Base-by-base conservation (phyloP, 2,329 filamentous ascomycete genomes). In the Pezicula radicicola region DNA sequence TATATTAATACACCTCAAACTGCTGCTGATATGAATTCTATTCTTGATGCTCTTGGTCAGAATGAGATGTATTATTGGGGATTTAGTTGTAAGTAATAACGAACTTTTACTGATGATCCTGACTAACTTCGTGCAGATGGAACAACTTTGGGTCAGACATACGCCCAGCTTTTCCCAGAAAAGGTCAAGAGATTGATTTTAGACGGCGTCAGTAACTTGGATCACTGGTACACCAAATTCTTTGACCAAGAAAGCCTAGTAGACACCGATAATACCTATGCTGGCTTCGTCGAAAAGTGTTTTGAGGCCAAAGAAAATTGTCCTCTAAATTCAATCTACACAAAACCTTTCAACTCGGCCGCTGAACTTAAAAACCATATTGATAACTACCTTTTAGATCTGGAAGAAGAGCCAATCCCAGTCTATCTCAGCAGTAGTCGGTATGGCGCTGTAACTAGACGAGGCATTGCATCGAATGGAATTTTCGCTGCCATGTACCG, bases 1-100 rank as follows among this genome's bases (percentile, higher is more conserved):
- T 76, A 77, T 53, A 63, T 77, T 52, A 77, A 78, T 51, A 78
- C 76, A 0, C 75, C 75, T 0, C 75, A 78, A 58, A 75, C 74
- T 1, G 76, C 74, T 9, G 73, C 75, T 30, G 76, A 79, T 53
- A 78, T 79, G 74, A 76, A 77, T 55, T 71, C 64, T 12, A 77
- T 78, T 27, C 62, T 78, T 1, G 72, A 77, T 46, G 74, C 69
- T 0, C 55, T 74, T 7, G 70, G 70, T 1, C 70, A 73, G 53
- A 16, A 57, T 19, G 63, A 67, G 10, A 64, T 74, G 66, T 59
- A 65, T 30, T 74, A 72, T 54, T 73, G 68, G 69, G 71, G 70
- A 1, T 70, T 72, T 52, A 72, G 68, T 49, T 71, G 56, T 58
- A 35, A 49, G 56, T 53, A 46, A 13, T n/a, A 15, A 28, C 21